Evolutionary conservation across 257 asterid species (phyloP).

Genomic region (Leptodermis oblonga): DNA sequence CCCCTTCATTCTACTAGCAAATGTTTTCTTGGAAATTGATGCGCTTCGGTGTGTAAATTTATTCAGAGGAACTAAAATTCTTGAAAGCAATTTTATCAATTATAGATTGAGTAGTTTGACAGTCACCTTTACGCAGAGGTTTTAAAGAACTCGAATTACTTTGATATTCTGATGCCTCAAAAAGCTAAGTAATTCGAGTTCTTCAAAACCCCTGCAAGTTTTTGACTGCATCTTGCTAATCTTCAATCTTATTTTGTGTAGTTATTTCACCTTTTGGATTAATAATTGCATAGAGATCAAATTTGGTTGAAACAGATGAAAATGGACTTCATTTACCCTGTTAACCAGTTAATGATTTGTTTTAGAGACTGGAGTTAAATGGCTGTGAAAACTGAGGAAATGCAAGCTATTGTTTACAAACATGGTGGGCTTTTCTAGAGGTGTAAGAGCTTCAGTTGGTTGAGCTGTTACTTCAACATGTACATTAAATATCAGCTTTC

Average conservation of each 20-base stretch:
- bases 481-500: slow-evolving; percentile 33
- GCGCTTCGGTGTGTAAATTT: not conserved
- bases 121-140: not conserved
- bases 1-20: too few relatives aligned
- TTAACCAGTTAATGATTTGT: not conserved
- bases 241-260: not conserved
- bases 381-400: not conserved
- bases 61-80: not conserved
- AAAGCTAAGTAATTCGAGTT: not conserved
- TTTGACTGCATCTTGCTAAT: not conserved
- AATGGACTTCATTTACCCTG: too few relatives aligned
- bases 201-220: not conserved
- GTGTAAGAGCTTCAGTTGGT: slow-evolving; percentile 6
- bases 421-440: slow-evolving; percentile 21
- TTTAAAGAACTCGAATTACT: too few relatives aligned
- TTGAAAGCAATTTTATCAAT: not conserved
- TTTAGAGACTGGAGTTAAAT: not conserved
- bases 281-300: not conserved
- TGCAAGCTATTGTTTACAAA: not conserved
- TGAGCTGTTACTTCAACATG: slow-evolving; percentile 36
- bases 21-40: not conserved
- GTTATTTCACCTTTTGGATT: not conserved
- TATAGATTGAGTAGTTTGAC: not conserved
- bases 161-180: not conserved
- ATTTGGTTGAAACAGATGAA: too few relatives aligned